These are phyloP conservation scores for Aspergillus intermedius DNA, from an alignment of 2,329 filamentous ascomycete species.

Conservation along the genomic window DNA sequence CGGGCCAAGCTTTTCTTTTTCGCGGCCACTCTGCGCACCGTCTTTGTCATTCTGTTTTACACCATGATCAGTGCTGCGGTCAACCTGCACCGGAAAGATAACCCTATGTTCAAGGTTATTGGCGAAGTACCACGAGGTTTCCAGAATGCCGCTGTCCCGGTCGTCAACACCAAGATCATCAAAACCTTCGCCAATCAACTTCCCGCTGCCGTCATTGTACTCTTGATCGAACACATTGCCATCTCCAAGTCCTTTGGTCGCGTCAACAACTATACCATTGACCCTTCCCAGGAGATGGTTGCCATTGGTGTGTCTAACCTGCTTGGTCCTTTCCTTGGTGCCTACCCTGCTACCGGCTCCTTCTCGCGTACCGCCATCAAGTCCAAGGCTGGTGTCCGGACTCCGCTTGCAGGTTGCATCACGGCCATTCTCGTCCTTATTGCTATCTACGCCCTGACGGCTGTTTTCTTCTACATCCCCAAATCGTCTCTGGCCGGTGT, in stretches of 20 bases:
- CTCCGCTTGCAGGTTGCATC: conserved; percentile 82
- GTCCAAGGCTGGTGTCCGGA: conserved; percentile 90
- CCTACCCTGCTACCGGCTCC: conserved; percentile 86
- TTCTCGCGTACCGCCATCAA: conserved; percentile 97
- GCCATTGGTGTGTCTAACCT: conserved; percentile 89
- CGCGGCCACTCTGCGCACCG: conserved; percentile 79
- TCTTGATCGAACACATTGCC: conserved; percentile 93
- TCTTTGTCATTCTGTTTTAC: conserved; percentile 86
- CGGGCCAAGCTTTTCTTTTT: conserved; percentile 79
- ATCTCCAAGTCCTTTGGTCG: conserved; percentile 96
- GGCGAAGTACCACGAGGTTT: conserved; percentile 79
- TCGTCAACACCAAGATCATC: conserved; percentile 60
- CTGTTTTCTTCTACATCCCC: conserved; percentile 91
- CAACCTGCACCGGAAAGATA: conserved; percentile 60
- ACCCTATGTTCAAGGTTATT: conserved; percentile 68
- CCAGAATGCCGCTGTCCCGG: conserved; percentile 67
- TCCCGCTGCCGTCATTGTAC: conserved; percentile 83
- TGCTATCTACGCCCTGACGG: conserved; percentile 80
- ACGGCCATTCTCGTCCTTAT: conserved; percentile 79
- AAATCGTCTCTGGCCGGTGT: conserved; percentile 73
- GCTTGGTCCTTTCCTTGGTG: conserved; percentile 84
- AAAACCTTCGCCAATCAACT: conserved; percentile 63
- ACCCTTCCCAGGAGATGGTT: conserved; percentile 92
- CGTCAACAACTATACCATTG: conserved; percentile 92
- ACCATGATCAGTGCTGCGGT: conserved; percentile 83